Evolutionary conservation across 805 yeast genomes (phyloP), one percentile per base, ranked within the genome.

Genomic region (Candida awuae): DNA sequence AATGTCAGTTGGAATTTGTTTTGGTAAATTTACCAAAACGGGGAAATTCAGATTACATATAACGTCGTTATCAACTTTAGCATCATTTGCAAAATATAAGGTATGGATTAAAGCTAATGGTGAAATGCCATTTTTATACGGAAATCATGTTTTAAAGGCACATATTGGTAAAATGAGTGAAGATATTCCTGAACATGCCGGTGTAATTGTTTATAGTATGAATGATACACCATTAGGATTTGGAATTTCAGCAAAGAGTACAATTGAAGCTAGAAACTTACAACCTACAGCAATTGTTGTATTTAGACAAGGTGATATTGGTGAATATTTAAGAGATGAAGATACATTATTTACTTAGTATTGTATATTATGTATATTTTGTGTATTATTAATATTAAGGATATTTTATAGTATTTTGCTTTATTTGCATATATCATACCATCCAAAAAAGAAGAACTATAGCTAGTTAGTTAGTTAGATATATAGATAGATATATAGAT

Each of bases 121-220:
- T 53, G 98, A 92, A 63, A 92, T 92, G 98, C 97, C 98, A 12
- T 92, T 82, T 59, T 65, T 92, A 48, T 92, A 92, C 53, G 98
- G 98, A 27, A 92, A 92, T 66, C 95, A 92, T 60, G 90, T 90
- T 20, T 70, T 92, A 51, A 92, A 92, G 59, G 98, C 98, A 4
- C 98, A 92, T 58, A 72, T 92, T 41, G 98, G 98, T 26, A 81
- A 87, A 53, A 86, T 92, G 84, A 83, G 94, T 39, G 98, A 92
- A 50, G 97, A 92, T 57, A 84, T 92, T 40, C 97, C 97, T 22
- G 97, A 90, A 62, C 98, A 92, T 56, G 92, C 95, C 2, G 98
- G 98, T 55, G 88, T 92, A 17, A 72, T 92, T 49, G 81, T 92
- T 13, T 86, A 74, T 53, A 81, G 95, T 8, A 92, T 92, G 97